A percentile compares a stretch with the other conserved stretches of the same genome.
phyloP scores from a whole-genome alignment of 1,139 yeast genomes.

The Candida labiduridarum region DNA sequence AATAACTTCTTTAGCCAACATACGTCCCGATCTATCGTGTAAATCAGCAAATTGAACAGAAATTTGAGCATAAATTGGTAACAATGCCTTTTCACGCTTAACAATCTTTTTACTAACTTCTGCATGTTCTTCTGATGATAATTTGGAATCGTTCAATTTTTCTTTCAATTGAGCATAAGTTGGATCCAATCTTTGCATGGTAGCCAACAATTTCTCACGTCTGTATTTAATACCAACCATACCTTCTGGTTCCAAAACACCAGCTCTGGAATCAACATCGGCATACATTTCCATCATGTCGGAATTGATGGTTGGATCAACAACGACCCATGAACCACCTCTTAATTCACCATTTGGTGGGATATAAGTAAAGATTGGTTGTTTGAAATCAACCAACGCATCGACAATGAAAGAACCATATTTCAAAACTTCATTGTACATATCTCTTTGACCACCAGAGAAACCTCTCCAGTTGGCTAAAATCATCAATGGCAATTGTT shows the following conservation, averaged over 20 bases:
- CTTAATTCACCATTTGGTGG: conserved; percentile 98
- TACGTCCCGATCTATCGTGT: conserved; percentile 96
- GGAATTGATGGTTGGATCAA: conserved; percentile 94
- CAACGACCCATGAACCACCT: conserved; percentile 99
- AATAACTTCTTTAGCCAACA: conserved; percentile 93
- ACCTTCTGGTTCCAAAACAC: conserved; percentile 98
- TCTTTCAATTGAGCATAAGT: conserved; percentile 68
- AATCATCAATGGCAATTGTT: conserved; percentile 94
- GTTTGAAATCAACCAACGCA: conserved; percentile 93
- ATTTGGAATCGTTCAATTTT: conserved; percentile 53
- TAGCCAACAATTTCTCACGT: conserved; percentile 83
- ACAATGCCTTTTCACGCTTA: conserved; percentile 75
- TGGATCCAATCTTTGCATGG: conserved; percentile 88
- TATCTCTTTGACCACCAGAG: conserved; percentile 99
- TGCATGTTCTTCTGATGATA: conserved; percentile 67
- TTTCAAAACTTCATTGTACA: conserved; percentile 97
- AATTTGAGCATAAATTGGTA: conserved; percentile 90
- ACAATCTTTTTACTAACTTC: conserved; percentile 65
- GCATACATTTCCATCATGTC: conserved; percentile 99
- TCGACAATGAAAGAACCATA: conserved; percentile 97
- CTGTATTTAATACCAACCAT: conserved; percentile 98
- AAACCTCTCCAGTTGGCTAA: conserved; percentile 99
- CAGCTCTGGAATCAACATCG: conserved; percentile 94
- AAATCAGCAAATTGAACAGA: conserved; percentile 96
- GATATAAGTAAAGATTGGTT: conserved; percentile 93